phyloP scores from a whole-genome alignment of 73 alveolate species.

The Uronychia setigera region DNA sequence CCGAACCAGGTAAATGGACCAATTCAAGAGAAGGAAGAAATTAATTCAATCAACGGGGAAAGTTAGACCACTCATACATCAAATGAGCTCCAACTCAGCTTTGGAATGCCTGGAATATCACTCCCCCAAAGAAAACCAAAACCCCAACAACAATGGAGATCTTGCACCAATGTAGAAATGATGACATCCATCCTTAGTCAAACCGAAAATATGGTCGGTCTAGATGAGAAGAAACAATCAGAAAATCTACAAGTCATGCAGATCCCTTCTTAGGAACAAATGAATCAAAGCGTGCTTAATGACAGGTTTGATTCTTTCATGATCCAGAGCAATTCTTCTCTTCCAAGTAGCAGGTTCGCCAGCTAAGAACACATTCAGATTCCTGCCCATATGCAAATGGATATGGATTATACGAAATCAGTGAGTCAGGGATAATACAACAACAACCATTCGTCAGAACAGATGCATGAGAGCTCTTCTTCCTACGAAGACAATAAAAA shows the following conservation, averaged over 20 bases:
- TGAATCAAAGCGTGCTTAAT: background rate
- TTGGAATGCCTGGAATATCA: background rate
- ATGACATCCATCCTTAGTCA: background rate
- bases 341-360: background rate
- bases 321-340: background rate
- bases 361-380: background rate
- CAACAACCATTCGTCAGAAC: background rate
- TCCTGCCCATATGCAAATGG: background rate
- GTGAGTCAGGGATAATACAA: background rate
- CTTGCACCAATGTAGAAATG: background rate
- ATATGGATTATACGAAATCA: no score
- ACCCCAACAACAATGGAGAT: background rate
- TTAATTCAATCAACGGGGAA: no score
- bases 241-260: background rate
- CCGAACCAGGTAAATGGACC: no score
- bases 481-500: background rate
- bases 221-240: background rate
- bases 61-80: background rate
- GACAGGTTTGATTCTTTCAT: background rate
- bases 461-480: background rate
- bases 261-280: background rate
- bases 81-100: background rate
- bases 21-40: no score
- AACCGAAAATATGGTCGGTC: background rate
- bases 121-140: background rate